A percentile compares a stretch with the other conserved stretches of the same genome.
phyloP scores from a whole-genome alignment of 2,329 filamentous ascomycete species.

The Nothopassalora personata region DNA sequence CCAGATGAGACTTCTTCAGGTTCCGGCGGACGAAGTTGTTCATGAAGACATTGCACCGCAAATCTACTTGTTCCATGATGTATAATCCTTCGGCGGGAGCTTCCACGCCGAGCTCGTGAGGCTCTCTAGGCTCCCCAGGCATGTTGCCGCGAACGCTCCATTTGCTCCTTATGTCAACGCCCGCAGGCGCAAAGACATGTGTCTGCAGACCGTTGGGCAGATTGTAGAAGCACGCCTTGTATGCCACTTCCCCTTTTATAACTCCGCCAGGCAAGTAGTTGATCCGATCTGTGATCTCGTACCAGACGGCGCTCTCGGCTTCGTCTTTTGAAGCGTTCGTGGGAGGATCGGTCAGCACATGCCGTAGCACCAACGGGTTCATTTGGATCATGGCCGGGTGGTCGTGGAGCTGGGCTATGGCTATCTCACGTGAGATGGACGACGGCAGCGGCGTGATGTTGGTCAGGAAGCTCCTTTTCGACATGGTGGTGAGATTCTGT shows the following conservation, averaged over 20 bases:
- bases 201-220: constrained; percentile 69
- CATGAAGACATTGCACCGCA: constrained; percentile 74
- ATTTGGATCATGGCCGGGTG: constrained; percentile 81
- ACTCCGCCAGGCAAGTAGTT: constrained; percentile 62
- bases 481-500: constrained; percentile 48
- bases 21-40: constrained; percentile 75
- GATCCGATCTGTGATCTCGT: constrained; percentile 71
- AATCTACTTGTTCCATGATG: constrained; percentile 77
- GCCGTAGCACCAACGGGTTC: constrained; percentile 73
- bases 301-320: constrained; percentile 64
- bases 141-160: constrained; percentile 78
- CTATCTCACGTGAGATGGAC: constrained; percentile 62
- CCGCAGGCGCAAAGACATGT: constrained; percentile 76
- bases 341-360: constrained; percentile 63
- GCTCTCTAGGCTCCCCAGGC: constrained; percentile 62
- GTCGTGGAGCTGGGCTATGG: constrained; percentile 69
- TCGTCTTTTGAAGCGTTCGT: constrained; percentile 64
- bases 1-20: constrained; percentile 67
- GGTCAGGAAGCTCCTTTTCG: constrained; percentile 67
- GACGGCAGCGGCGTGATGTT: constrained; percentile 72
- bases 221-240: constrained; percentile 76
- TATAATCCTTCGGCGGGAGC: constrained; percentile 67
- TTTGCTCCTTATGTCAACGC: constrained; percentile 70
- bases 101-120: constrained; percentile 55
- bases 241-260: constrained; percentile 63